Conservation (phyloP, 768 basidiomycete species). For the Fomitopsis pulvina region DNA sequence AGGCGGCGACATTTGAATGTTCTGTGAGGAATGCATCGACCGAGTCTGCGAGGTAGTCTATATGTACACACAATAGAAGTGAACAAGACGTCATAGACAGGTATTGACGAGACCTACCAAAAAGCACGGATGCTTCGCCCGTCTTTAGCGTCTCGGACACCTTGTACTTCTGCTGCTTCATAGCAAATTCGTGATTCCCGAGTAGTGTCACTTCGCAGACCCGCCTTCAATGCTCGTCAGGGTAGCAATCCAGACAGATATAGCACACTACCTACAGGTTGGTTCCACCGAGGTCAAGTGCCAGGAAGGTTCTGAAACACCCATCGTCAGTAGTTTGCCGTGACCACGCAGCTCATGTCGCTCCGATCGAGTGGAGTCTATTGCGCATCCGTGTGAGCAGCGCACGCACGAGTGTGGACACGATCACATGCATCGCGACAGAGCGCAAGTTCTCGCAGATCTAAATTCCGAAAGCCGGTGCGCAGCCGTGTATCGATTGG, state of each 20-base stretch:
- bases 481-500: not conserved
- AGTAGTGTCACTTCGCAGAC: slow-evolving; percentile 92
- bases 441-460: not conserved
- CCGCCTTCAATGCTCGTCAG: slow-evolving; percentile 45
- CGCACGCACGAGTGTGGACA: not conserved
- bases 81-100: not conserved
- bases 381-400: no score
- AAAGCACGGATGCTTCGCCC: slow-evolving; percentile 81
- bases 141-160: slow-evolving; percentile 92
- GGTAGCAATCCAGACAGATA: slow-evolving; percentile 5
- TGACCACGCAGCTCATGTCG: no score
- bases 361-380: no score
- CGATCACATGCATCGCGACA: not conserved
- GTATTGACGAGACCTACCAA: slow-evolving; percentile 46
- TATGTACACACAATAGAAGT: not conserved
- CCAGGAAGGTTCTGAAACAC: slow-evolving; percentile 77
- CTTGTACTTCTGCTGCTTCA: slow-evolving; percentile 95
- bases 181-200: slow-evolving; percentile 81
- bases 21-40: slow-evolving; percentile 92
- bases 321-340: not conserved
- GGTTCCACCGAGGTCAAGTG: slow-evolving; percentile 94
- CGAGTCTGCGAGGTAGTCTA: slow-evolving; percentile 96
- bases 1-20: slow-evolving; percentile 9
- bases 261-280: slow-evolving; percentile 67
- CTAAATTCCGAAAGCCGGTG: not conserved